phyloP scores from a whole-genome alignment of 1,139 yeast genomes.

The Geotrichum restrictum region DNA sequence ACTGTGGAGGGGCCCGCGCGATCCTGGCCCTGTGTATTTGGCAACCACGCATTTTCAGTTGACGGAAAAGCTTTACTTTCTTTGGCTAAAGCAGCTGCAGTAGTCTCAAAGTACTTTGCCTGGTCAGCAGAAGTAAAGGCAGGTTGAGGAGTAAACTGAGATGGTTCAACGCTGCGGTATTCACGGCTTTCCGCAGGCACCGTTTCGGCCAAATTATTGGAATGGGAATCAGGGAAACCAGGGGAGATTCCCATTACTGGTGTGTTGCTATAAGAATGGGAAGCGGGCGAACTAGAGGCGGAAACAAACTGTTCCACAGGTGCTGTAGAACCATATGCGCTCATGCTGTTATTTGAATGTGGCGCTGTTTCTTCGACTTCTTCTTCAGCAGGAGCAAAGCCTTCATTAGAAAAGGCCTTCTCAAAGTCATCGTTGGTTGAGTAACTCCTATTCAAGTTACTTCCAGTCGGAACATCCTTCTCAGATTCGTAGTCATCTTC shows the following conservation, averaged over 20 bases:
- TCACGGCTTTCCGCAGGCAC: too few species aligned
- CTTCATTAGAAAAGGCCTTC: slow-evolving; percentile 5
- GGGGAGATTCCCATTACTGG: slow-evolving; percentile 5
- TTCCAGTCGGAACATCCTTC: not conserved
- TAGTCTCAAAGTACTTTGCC: not conserved
- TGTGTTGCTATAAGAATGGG: slow-evolving; percentile 8
- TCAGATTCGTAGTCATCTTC: not conserved
- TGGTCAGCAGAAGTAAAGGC: not conserved
- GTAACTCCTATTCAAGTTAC: not conserved
- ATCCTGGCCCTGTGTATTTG: too few species aligned
- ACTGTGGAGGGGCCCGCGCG: too few species aligned
- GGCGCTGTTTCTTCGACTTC: slow-evolving; percentile 1
- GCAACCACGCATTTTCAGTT: too few species aligned
- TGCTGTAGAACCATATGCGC: not conserved
- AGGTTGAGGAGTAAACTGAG: not conserved
- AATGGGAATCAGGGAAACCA: not conserved
- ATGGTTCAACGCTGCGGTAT: not conserved
- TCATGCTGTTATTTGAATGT: not conserved
- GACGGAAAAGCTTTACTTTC: too few species aligned
- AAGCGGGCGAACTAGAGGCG: slow-evolving; percentile 3
- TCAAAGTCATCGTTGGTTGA: slow-evolving; percentile 9
- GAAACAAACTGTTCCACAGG: not conserved
- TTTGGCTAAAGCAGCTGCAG: not conserved
- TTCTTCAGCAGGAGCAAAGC: slow-evolving; percentile 5
- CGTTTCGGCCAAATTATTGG: too few species aligned